phyloP scores from a whole-genome alignment of 2,329 filamentous ascomycete genomes.

The Talaromyces islandicus region DNA sequence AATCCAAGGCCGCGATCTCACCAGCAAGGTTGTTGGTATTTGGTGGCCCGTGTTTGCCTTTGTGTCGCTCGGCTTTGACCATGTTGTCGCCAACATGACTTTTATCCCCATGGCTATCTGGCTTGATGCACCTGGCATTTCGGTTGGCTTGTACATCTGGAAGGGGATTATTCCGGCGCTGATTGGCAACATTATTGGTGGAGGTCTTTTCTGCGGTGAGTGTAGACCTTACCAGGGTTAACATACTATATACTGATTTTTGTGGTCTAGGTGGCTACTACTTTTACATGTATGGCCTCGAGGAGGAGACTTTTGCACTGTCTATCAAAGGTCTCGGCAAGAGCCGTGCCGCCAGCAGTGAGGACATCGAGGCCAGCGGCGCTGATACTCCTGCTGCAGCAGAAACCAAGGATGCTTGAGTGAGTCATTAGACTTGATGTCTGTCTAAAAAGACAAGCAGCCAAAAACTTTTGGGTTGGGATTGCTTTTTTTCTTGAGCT shows the following conservation, averaged over 20 bases:
- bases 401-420: background rate
- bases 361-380: conserved; percentile 5
- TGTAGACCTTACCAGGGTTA: background rate
- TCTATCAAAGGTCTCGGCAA: conserved; percentile 4
- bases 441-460: too few relatives aligned
- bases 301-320: conserved; percentile 3
- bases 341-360: background rate
- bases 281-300: conserved; percentile 9
- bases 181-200: conserved; percentile 14
- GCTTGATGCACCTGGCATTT: conserved; percentile 29
- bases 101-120: conserved; percentile 20
- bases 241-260: background rate
- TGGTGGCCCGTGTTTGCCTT: conserved; percentile 20
- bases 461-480: background rate
- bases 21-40: conserved; percentile 19
- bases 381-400: background rate
- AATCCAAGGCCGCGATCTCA: conserved; percentile 13
- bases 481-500: background rate
- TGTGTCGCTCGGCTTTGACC: conserved; percentile 18
- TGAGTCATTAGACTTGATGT: too few relatives aligned
- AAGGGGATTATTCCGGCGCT: conserved; percentile 37
- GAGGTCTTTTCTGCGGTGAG: conserved; percentile 9
- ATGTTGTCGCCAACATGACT: conserved; percentile 20
- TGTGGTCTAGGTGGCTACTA: conserved; percentile 8
- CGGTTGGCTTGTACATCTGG: conserved; percentile 40